Evolutionary conservation across 192 early-diverging fungal species (phyloP).

Genomic region (Podila verticillata): DNA sequence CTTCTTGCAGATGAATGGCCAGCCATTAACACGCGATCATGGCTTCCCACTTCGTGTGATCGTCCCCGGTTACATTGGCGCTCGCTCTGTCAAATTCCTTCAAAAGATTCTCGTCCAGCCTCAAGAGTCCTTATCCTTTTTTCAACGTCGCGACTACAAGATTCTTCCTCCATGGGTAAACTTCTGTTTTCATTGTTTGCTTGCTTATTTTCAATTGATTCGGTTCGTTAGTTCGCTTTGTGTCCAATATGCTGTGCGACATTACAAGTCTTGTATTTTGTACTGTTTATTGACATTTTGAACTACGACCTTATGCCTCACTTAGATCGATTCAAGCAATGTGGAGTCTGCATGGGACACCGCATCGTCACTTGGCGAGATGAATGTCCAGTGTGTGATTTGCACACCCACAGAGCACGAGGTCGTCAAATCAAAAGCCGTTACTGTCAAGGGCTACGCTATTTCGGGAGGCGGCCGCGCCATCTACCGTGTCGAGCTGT

Average conservation of each 20-base stretch:
- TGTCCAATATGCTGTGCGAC: neutral
- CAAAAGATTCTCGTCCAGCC: conserved; percentile 69
- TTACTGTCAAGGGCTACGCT: conserved; percentile 76
- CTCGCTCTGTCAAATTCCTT: conserved; percentile 89
- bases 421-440: conserved; percentile 27
- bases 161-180: conserved; percentile 79
- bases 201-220: neutral
- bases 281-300: conserved; percentile 2
- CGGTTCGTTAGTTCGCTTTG: neutral
- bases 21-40: conserved; percentile 77
- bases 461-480: conserved; percentile 82
- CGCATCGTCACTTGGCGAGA: conserved; percentile 65
- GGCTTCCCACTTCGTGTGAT: conserved; percentile 87
- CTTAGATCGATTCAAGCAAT: conserved; percentile 6
- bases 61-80: conserved; percentile 90
- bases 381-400: conserved; percentile 83
- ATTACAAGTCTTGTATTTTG: neutral
- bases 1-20: conserved; percentile 73
- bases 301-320: neutral
- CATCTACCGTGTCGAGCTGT: conserved; percentile 82
- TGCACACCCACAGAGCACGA: conserved; percentile 69
- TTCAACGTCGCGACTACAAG: conserved; percentile 85
- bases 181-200: neutral
- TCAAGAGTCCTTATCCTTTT: conserved; percentile 71
- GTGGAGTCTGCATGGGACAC: conserved; percentile 64